A percentile compares a stretch with the other conserved stretches of the same genome.
Evolutionary conservation across 768 basidiomycete species (phyloP).

Genomic region (Mycena kentingensis): DNA sequence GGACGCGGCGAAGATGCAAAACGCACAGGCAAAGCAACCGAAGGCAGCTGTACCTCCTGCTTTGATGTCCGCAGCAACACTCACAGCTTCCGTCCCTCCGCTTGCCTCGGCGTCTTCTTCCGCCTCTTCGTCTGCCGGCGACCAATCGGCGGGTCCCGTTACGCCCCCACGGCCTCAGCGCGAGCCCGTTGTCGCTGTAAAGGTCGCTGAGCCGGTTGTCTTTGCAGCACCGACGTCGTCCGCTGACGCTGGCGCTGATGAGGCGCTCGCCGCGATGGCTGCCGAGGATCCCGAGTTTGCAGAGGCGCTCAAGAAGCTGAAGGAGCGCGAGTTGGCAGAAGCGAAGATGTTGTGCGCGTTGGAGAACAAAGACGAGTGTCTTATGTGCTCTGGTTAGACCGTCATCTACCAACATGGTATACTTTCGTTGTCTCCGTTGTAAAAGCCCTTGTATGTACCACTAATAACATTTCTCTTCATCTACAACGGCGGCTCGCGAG

Average conservation of each 20-base stretch:
- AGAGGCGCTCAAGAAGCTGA: slow-evolving; percentile 70
- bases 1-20: slow-evolving; percentile 60
- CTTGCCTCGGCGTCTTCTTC: slow-evolving; percentile 31
- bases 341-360: slow-evolving; percentile 82
- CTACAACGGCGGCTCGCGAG: slow-evolving; percentile 8
- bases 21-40: slow-evolving; percentile 32
- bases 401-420: too few relatives aligned
- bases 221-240: slow-evolving; percentile 24
- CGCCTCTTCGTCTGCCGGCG: slow-evolving; percentile 18
- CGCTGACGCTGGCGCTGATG: slow-evolving; percentile 43
- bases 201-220: too few relatives aligned
- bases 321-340: slow-evolving; percentile 75
- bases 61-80: slow-evolving; percentile 32
- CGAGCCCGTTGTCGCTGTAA: slow-evolving; percentile 7
- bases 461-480: too few relatives aligned
- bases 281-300: slow-evolving; percentile 73
- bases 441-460: too few relatives aligned
- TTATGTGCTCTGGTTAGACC: slow-evolving; percentile 91
- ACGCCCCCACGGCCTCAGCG: slow-evolving; percentile 17
- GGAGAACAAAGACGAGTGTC: slow-evolving; percentile 92
- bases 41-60: slow-evolving; percentile 29
- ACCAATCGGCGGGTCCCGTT: slow-evolving; percentile 10
- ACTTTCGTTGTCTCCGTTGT: too few relatives aligned
- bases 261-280: slow-evolving; percentile 54
- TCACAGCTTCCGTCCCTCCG: slow-evolving; percentile 31